Percentiles rank a stretch among this genome's conserved stretches.
Conservation (phyloP, 179 eudicot species). For the Beta lomatogona region DNA sequence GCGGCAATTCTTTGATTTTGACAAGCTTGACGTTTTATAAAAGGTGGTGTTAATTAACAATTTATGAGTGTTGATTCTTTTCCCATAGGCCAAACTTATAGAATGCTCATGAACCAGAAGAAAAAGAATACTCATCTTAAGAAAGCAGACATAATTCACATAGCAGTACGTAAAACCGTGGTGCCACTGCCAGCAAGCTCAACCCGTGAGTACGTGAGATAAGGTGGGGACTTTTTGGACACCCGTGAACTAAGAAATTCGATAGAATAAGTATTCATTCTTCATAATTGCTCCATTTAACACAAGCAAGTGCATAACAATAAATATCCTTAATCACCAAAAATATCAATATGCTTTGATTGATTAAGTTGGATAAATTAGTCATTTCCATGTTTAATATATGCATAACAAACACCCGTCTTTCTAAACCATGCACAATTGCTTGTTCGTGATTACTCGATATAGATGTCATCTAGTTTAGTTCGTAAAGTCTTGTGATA, state of each 20-base stretch:
- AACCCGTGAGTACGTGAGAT: constrained; percentile 29
- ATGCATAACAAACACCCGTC: too few relatives aligned
- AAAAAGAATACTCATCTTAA: background rate
- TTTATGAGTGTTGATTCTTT: background rate
- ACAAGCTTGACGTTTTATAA: background rate
- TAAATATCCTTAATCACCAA: too few relatives aligned
- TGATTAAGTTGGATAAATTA: too few relatives aligned
- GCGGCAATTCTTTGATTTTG: background rate
- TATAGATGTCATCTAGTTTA: too few relatives aligned
- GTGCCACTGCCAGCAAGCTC: constrained; percentile 4
- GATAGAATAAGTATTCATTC: background rate
- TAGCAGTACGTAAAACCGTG: background rate
- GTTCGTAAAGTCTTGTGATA: too few relatives aligned
- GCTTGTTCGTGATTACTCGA: too few relatives aligned
- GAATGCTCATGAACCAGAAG: constrained; percentile 9
- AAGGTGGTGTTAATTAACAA: background rate
- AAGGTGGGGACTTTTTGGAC: constrained; percentile 1
- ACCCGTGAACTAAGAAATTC: constrained; percentile 30
- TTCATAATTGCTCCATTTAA: too few relatives aligned
- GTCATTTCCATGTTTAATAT: too few relatives aligned
- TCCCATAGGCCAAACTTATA: background rate
- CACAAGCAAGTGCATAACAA: too few relatives aligned
- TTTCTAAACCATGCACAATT: too few relatives aligned
- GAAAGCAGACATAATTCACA: background rate
- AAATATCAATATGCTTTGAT: too few relatives aligned